These are phyloP conservation scores for Colletotrichum incanum DNA, from an alignment of 2,329 filamentous ascomycete genomes.

Conservation along the genomic window DNA sequence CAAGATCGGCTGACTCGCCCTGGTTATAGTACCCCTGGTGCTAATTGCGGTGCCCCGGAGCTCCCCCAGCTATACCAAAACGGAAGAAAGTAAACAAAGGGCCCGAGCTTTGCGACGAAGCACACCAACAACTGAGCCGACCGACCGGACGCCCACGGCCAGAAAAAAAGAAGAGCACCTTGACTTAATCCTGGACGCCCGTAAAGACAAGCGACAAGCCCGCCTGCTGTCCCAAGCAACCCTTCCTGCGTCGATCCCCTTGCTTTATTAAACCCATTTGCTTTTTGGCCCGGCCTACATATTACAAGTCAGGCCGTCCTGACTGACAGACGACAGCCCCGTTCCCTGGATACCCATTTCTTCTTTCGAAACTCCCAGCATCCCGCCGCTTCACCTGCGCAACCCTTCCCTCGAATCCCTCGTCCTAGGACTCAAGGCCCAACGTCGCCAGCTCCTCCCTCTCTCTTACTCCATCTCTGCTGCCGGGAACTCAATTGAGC, in stretches of 20 bases:
- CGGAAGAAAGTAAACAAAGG: constrained; percentile 61
- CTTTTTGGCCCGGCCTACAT: constrained; percentile 38
- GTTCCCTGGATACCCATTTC: constrained; percentile 42
- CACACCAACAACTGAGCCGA: constrained; percentile 32
- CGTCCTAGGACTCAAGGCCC: constrained; percentile 39
- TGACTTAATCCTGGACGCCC: constrained; percentile 30
- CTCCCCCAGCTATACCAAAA: constrained; percentile 53
- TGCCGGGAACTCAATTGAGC: constrained; percentile 26
- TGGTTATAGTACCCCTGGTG: constrained; percentile 40
- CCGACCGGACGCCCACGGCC: constrained; percentile 47
- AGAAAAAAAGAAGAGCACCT: constrained; percentile 11
- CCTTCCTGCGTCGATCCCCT: constrained; percentile 34
- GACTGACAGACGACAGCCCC: constrained; percentile 42
- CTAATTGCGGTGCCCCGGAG: constrained; percentile 40
- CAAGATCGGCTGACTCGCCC: constrained; percentile 43
- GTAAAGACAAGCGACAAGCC: constrained; percentile 30
- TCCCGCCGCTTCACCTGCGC: constrained; percentile 25
- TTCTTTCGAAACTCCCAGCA: constrained; percentile 40
- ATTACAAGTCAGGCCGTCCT: constrained; percentile 42
- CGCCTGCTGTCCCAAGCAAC: constrained; percentile 44
- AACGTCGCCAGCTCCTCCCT: constrained; percentile 38
- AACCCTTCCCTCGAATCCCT: constrained; percentile 30
- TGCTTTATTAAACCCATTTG: constrained; percentile 40
- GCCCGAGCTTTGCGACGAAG: constrained; percentile 50
- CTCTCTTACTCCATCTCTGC: constrained; percentile 36